Conservation (phyloP, 139 green algal species). For the Yamagishiella unicocca region DNA sequence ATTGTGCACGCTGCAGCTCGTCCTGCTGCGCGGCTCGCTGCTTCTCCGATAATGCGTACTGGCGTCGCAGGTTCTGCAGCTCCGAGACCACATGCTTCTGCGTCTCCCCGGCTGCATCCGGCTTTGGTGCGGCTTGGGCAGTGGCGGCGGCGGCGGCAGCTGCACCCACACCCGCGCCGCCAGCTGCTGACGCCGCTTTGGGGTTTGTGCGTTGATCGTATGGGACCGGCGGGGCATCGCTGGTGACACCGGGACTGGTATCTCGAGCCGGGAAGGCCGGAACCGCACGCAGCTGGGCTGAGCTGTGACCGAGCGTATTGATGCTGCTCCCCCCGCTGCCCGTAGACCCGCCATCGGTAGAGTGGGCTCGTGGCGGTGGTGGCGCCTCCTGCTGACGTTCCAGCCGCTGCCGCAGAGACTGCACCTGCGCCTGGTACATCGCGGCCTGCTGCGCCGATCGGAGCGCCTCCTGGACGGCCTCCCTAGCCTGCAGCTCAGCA, state of each 20-base stretch:
- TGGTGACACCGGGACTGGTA: too few relatives aligned
- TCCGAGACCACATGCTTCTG: background rate
- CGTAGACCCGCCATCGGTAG: too few relatives aligned
- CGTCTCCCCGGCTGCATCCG: too few relatives aligned
- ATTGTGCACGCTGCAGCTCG: background rate
- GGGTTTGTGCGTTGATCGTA: too few relatives aligned
- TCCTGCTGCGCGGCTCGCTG: background rate
- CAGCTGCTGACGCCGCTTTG: too few relatives aligned
- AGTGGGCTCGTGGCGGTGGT: too few relatives aligned
- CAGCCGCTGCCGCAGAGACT: background rate
- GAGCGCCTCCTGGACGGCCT: constrained; percentile 32
- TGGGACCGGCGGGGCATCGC: too few relatives aligned
- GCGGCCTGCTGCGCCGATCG: constrained; percentile 11
- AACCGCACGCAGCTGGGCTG: too few relatives aligned
- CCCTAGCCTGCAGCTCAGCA: background rate
- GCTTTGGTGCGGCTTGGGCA: too few relatives aligned
- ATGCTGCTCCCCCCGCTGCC: background rate
- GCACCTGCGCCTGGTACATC: background rate
- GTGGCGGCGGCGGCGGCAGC: background rate
- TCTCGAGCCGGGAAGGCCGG: too few relatives aligned
- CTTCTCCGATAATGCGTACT: background rate
- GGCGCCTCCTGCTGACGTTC: background rate
- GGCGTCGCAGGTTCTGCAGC: background rate
- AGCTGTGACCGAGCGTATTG: too few relatives aligned
- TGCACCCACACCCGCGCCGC: background rate